phyloP scores from a whole-genome alignment of 306 rosid genomes.

The Echinosophora koreensis region DNA sequence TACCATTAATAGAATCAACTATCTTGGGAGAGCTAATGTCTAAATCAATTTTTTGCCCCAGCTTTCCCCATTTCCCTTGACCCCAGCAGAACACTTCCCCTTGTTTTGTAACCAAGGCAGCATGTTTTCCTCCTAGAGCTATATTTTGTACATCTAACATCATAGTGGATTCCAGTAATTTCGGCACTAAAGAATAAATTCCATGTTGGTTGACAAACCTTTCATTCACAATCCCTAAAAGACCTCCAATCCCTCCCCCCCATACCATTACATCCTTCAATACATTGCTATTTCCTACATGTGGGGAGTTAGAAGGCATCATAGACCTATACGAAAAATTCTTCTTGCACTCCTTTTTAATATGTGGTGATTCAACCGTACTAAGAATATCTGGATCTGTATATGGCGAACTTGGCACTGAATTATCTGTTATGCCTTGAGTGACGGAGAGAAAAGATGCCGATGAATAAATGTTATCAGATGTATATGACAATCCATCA shows the following conservation, averaged over 20 bases:
- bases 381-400: constrained; percentile 54
- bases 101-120: constrained; percentile 78
- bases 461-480: constrained; percentile 59
- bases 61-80: constrained; percentile 72
- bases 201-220: constrained; percentile 50
- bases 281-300: constrained; percentile 54
- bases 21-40: constrained; percentile 71
- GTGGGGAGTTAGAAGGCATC: constrained; percentile 51
- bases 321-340: constrained; percentile 48
- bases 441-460: constrained; percentile 57
- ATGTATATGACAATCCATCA: constrained; percentile 76
- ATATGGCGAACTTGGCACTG: constrained; percentile 66
- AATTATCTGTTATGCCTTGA: constrained; percentile 52
- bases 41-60: constrained; percentile 74
- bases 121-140: constrained; percentile 84
- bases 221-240: constrained; percentile 55
- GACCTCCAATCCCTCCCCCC: constrained; percentile 78
- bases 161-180: constrained; percentile 70
- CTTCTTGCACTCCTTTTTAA: constrained; percentile 50
- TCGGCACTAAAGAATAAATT: constrained; percentile 68
- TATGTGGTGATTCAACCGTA: constrained; percentile 46
- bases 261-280: constrained; percentile 88
- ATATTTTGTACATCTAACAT: constrained; percentile 73
- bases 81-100: constrained; percentile 97
- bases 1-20: constrained; percentile 69